Evolutionary conservation across 2,329 filamentous ascomycete genomes (phyloP).

Genomic region (Botryosphaeria dothidea): DNA sequence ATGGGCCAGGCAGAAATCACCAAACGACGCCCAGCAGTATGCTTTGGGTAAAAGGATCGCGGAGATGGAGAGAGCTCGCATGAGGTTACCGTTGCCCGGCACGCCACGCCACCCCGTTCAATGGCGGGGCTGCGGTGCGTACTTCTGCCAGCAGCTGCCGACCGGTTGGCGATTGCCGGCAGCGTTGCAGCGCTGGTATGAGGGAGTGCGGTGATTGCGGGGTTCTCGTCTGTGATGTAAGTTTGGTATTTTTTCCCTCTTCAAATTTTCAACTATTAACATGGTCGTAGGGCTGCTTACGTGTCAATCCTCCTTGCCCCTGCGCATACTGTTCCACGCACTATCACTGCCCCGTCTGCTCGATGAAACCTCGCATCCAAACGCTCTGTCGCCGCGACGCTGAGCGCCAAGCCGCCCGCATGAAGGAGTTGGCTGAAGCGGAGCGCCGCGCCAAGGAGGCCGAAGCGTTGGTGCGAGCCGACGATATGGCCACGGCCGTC

Average conservation of each 20-base stretch:
- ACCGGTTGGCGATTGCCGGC: constrained; percentile 40
- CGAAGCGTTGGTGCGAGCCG: constrained; percentile 7
- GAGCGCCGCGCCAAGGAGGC: constrained; percentile 6
- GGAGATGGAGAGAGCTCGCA: constrained; percentile 12
- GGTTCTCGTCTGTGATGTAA: constrained; percentile 44
- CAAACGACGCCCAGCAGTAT: constrained; percentile 24
- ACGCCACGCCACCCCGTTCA: constrained; percentile 44
- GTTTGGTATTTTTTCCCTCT: constrained; percentile 20
- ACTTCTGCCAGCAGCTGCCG: constrained; percentile 43
- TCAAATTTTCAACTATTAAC: not conserved
- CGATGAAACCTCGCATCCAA: constrained; percentile 33
- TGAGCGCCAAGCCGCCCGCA: constrained; percentile 6
- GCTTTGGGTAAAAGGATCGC: constrained; percentile 5
- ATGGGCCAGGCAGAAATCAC: constrained; percentile 29
- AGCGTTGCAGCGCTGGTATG: constrained; percentile 36
- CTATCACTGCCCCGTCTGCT: constrained; percentile 42
- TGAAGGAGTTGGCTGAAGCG: constrained; percentile 8
- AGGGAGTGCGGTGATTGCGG: constrained; percentile 42
- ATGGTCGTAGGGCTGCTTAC: constrained; percentile 31
- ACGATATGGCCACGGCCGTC: constrained; percentile 6
- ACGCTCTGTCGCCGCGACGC: constrained; percentile 30
- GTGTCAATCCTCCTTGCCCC: constrained; percentile 33
- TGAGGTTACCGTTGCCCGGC: constrained; percentile 37
- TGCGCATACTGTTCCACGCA: constrained; percentile 42
- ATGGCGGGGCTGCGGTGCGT: constrained; percentile 45